Base-by-base conservation (phyloP, 2,329 filamentous ascomycete species). In the Cladosporium sphaerospermum region DNA sequence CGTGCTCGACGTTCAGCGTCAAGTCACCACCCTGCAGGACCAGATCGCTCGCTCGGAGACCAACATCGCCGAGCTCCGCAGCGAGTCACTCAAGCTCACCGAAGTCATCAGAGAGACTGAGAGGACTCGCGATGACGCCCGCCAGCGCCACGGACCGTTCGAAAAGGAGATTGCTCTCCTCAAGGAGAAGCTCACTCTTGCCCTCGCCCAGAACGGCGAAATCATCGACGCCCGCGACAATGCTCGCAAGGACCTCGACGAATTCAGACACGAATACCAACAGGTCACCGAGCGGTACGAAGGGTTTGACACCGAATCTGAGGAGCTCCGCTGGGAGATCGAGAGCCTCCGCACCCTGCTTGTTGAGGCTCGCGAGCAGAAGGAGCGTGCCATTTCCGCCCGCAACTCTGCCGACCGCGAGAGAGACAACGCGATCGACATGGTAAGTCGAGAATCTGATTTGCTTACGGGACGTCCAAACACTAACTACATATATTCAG, bases 251-350 rank as follows among this genome's bases (percentile, higher is more conserved):
- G 63, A 66, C 31, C 57, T 65, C 13, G 59, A 60, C 42, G 57
- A 62, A 3, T 57, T 57, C 45, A 54, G 57, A 46, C 54, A 53
- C 4, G 56, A 62, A 10, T 63, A 65, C 53, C 61, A 65, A 41
- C 60, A 65, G 34, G 56, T 65, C 45, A 62, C 55, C 32, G 63
- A 66, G 51, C 62, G 58, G 33, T 56, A 62, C n/a, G 59, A 62
- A 36, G 56, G 61, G 4, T 57, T 58, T 43, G 54, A 58, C 47
- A 54, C 52, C 6, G 57, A 62, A n/a, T 63, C 65, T 53, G 62
- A 65, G 42, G 61, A 65, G 37, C 56, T 65, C 44, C 56, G 40
- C 62, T 65, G 51, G 46, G 64, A 67, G 46, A 64, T 66, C 49
- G 63, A 67, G 28, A 59, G 43, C 36, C 59, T 67, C 23, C 58